phyloP scores from a whole-genome alignment of 306 rosid genomes.

The Mucuna pruriens region DNA sequence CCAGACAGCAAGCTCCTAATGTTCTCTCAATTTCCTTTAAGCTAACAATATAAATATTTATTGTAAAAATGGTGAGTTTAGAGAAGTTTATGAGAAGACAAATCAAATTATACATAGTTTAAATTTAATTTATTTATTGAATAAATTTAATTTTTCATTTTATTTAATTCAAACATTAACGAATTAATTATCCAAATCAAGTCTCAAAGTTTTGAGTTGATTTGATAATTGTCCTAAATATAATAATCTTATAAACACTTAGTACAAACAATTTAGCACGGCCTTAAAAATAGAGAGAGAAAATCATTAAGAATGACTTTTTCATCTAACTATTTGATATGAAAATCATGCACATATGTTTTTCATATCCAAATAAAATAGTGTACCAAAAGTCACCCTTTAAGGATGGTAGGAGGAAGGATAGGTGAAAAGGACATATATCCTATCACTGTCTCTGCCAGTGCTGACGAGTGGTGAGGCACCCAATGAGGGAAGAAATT shows the following conservation, averaged over 20 bases:
- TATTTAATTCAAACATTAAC: too few species aligned
- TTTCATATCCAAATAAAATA: background rate
- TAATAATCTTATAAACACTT: background rate
- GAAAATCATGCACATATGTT: background rate
- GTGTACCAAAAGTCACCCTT: background rate
- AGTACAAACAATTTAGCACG: background rate
- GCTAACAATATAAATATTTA: too few species aligned
- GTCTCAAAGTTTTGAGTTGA: background rate
- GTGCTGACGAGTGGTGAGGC: too few species aligned
- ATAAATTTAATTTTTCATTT: too few species aligned
- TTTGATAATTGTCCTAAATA: background rate
- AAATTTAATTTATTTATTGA: too few species aligned
- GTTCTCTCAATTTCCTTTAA: too few species aligned
- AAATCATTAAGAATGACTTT: background rate
- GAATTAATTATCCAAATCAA: too few species aligned
- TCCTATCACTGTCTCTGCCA: background rate
- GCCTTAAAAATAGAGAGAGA: background rate
- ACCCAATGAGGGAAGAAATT: conserved; percentile 7
- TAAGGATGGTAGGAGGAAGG: background rate
- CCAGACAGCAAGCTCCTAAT: too few species aligned
- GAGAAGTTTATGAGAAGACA: too few species aligned
- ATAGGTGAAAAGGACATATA: background rate
- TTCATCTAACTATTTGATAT: background rate
- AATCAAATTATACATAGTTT: too few species aligned
- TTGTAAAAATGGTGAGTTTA: too few species aligned